These are phyloP conservation scores for Euclidium syriacum DNA, from an alignment of 345 rosid genomes.

Conservation along the genomic window DNA sequence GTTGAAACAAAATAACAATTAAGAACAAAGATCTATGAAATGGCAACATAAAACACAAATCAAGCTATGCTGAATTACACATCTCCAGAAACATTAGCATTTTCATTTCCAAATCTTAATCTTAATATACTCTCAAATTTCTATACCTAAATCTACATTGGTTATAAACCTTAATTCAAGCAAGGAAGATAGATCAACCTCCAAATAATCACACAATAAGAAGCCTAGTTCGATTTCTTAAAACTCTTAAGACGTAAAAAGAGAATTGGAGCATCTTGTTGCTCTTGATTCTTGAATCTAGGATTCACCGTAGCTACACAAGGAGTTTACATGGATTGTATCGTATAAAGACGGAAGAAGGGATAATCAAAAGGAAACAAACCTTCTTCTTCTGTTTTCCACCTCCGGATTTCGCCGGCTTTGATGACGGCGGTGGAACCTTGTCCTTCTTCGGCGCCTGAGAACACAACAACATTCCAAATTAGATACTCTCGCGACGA, in stretches of 20 bases:
- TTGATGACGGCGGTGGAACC: constrained; percentile 50
- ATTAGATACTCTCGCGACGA: background rate
- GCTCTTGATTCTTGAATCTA: background rate
- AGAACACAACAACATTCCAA: background rate
- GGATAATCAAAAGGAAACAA: background rate
- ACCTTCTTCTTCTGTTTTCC: constrained; percentile 56
- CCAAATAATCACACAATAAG: background rate
- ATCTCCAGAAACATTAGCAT: background rate
- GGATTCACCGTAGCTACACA: background rate
- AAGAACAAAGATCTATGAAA: background rate
- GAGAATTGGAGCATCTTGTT: background rate
- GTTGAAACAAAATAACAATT: background rate
- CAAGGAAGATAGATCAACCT: background rate
- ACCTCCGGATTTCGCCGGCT: constrained; percentile 54
- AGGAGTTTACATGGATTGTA: background rate
- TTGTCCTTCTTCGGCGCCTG: constrained; percentile 56
- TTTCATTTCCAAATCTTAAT: too few species aligned
- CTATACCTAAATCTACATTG: background rate
- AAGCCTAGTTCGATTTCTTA: background rate
- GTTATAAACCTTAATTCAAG: too few species aligned
- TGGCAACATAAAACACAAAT: background rate
- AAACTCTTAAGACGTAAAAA: background rate
- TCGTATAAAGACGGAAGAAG: background rate
- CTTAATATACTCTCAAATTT: too few species aligned
- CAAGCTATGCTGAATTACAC: background rate